Evolutionary conservation across 352 stramenopile genomes (phyloP).

Genomic region (Phytophthora pinifolia): DNA sequence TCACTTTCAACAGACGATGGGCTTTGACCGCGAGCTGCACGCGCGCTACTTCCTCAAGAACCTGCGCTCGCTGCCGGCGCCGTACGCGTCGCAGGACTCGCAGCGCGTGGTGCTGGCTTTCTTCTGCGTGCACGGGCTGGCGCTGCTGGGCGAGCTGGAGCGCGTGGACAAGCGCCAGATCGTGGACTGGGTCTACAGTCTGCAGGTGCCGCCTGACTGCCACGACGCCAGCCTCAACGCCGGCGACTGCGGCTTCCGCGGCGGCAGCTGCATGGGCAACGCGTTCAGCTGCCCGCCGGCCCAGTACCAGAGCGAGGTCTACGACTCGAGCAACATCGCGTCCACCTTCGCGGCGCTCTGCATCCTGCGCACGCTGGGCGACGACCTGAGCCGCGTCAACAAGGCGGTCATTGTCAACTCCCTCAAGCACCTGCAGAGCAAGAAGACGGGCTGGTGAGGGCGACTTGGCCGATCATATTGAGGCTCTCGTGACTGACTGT

Average conservation of each 20-base stretch:
- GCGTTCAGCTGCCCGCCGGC: slow-evolving; percentile 42
- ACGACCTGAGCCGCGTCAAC: slow-evolving; percentile 78
- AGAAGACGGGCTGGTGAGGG: slow-evolving; percentile 58
- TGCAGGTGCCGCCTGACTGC: slow-evolving; percentile 76
- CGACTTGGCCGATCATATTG: background rate
- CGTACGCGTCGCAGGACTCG: slow-evolving; percentile 80
- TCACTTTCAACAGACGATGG: slow-evolving; percentile 21
- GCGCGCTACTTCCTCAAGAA: slow-evolving; percentile 82
- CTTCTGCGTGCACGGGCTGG: slow-evolving; percentile 85
- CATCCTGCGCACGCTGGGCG: slow-evolving; percentile 83
- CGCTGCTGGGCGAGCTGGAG: slow-evolving; percentile 75
- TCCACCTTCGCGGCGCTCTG: slow-evolving; percentile 84
- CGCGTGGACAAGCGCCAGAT: slow-evolving; percentile 67
- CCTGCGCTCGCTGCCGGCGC: slow-evolving; percentile 60
- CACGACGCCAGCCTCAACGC: slow-evolving; percentile 65
- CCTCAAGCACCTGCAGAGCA: slow-evolving; percentile 76
- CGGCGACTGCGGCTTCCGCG: slow-evolving; percentile 75
- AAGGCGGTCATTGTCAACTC: slow-evolving; percentile 63
- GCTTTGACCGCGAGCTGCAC: slow-evolving; percentile 77
- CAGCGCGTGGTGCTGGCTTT: slow-evolving; percentile 84
- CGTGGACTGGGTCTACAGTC: slow-evolving; percentile 86
- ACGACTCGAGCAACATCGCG: slow-evolving; percentile 86
- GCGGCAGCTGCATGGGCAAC: slow-evolving; percentile 66
- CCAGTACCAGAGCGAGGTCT: slow-evolving; percentile 67
- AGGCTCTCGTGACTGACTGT: slow-evolving; percentile 5